A percentile compares a stretch with the other conserved stretches of the same genome.
Evolutionary conservation across 1,284 basidiomycete genomes (phyloP).

Genomic region (Trametes sp.): DNA sequence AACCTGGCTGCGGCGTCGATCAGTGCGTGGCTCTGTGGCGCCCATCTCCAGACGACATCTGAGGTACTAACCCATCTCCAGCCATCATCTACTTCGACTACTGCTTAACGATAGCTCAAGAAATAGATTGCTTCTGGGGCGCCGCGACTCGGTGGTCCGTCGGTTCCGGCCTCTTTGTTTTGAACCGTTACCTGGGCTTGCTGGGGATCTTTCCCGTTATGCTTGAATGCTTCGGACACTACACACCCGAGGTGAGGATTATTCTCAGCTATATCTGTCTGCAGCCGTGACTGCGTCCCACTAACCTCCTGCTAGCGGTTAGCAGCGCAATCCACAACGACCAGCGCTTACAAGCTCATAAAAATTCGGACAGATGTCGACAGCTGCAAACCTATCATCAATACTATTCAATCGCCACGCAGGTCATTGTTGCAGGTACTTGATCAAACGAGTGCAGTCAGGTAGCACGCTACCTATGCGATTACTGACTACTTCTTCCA

Average conservation of each 20-base stretch:
- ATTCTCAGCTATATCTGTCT: neutral
- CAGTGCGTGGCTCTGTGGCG: conserved; percentile 1
- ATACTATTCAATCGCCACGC: conserved; percentile 20
- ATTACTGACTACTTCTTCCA: neutral
- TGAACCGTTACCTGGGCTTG: conserved; percentile 26
- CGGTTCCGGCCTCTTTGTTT: conserved; percentile 19
- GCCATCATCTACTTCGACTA: conserved; percentile 24
- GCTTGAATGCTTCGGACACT: conserved; percentile 21
- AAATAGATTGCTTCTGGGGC: conserved; percentile 26
- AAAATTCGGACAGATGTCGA: conserved; percentile 12
- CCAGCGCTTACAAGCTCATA: no score
- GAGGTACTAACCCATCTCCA: neutral
- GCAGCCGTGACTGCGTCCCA: no score
- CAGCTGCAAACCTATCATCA: conserved; percentile 26
- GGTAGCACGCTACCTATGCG: neutral
- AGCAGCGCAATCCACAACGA: neutral
- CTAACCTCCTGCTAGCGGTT: neutral
- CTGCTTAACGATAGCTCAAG: conserved; percentile 9
- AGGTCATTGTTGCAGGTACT: conserved; percentile 21
- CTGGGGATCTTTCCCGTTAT: conserved; percentile 20
- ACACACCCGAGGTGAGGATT: neutral
- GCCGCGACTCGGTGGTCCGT: conserved; percentile 11
- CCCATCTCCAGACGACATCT: neutral
- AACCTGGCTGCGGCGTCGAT: conserved; percentile 8
- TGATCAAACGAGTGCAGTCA: no score